phyloP scores from a whole-genome alignment of 805 yeast species.

The Geotrichum ghanense region DNA sequence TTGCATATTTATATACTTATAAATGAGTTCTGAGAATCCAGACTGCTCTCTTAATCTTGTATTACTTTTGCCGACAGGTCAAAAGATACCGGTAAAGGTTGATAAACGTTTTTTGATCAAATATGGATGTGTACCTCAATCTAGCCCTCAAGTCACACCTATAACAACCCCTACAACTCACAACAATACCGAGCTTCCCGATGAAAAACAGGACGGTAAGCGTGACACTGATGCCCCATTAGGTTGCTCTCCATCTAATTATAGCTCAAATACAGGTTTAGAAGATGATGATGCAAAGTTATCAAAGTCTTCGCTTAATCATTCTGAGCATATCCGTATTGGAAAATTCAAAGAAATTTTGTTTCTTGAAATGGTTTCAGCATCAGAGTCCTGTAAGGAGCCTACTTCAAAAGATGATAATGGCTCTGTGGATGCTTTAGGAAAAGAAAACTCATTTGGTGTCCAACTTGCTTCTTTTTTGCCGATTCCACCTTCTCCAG shows the following conservation, averaged over 20 bases:
- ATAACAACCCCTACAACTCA: background rate
- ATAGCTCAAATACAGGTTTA: no score
- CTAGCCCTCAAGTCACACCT: background rate
- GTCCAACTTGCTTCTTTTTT: background rate
- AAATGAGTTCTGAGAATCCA: no score
- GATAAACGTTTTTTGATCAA: background rate
- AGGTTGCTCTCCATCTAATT: no score
- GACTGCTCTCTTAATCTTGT: background rate
- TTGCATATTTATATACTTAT: no score
- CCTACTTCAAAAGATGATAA: no score
- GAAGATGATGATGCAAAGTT: no score
- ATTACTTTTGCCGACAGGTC: background rate
- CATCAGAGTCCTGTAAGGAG: background rate
- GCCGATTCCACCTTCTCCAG: background rate
- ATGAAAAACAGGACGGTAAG: no score
- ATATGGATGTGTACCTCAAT: background rate
- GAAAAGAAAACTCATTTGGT: background rate
- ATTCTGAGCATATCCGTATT: no score
- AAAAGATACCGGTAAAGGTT: background rate
- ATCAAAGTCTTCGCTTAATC: no score
- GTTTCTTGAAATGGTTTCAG: background rate
- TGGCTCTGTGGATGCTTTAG: no score
- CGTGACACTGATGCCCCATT: no score
- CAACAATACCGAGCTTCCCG: background rate
- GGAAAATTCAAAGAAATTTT: background rate